Base-by-base conservation (phyloP, 164 flowering plant genomes). In the Annona cherimola region DNA sequence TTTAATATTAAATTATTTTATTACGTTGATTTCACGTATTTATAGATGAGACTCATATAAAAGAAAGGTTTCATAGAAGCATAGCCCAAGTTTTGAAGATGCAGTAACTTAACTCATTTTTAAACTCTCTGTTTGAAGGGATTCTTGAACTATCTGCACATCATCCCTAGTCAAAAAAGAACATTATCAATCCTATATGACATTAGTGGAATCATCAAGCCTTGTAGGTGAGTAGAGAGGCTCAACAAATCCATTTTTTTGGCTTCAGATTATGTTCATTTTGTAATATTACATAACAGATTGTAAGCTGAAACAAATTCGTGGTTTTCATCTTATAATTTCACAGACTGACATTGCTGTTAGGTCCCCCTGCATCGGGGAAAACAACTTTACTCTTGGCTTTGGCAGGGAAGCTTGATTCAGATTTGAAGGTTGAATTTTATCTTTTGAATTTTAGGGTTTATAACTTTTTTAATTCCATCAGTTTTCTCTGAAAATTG, bases 291-390 rank as follows among this genome's bases (percentile, higher is more conserved):
- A 19, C 11, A 20, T n/a, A 61, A 61, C 1, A 35, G 7, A 19
- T 61, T 35, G 6, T 61, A 26, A 4, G 14, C 11, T 9, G 44
- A 46, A 18, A n/a, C 20, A 45, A 40, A 45, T 18, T 14, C 12
- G 42, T 66, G 11, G 43, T 62, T 20, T 7, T 55, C 4, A 39
- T 39, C 43, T 8, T 3, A 26, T 70, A 18, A 50, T 68, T 59
- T 55, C 74, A 61, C 75, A 94, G 97, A 79, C 87, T 94, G 95
- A 75, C 94, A 2, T 90, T 94, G 26, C 78, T 94, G 63, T 71
- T 94, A 72, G 98, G 98, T 0, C 98, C 98, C 66, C 98, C 98
- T 19, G 88, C 93, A 20, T 92, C 96, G 0, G 97, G 98, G 45
- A 94, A 94, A 82, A 89, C 98, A 18, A 88, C 92, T 16, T 89